Percentiles rank a stretch among this genome's conserved stretches.
Conservation (phyloP, 1,139 yeast species). For the Candida glucosophila region DNA sequence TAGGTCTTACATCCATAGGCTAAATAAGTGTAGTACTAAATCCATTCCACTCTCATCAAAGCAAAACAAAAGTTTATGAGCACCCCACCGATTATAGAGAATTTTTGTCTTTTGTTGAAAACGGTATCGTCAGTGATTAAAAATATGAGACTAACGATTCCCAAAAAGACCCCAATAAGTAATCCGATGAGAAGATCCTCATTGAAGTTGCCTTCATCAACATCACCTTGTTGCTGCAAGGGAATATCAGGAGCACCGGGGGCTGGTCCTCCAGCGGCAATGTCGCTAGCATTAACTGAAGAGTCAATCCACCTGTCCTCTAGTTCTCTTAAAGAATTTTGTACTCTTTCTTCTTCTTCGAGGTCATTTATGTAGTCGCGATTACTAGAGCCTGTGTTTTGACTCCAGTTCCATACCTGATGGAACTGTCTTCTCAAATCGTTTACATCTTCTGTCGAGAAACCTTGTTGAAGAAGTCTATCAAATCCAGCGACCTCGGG, state of each 20-base stretch:
- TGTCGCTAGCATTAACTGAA: constrained; percentile 36
- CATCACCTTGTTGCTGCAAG: constrained; percentile 19
- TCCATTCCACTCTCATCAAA: constrained; percentile 42
- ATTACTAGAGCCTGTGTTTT: constrained; percentile 3
- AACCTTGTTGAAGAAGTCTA: constrained; percentile 73
- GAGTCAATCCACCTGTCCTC: constrained; percentile 92
- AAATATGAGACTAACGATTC: constrained; percentile 51
- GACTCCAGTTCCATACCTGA: constrained; percentile 37
- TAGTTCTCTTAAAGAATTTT: constrained; percentile 43
- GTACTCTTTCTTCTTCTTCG: constrained; percentile 33
- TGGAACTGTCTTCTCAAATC: constrained; percentile 70
- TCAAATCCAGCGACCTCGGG: constrained; percentile 85
- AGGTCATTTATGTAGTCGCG: constrained; percentile 30
- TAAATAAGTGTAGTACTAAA: constrained; percentile 10
- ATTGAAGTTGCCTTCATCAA: constrained; percentile 34
- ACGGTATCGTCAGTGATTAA: constrained; percentile 46
- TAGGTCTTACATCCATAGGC: constrained; percentile 34
- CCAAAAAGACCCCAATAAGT: constrained; percentile 54
- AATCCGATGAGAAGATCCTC: constrained; percentile 59
- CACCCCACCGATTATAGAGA: constrained; percentile 58
- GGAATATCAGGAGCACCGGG: constrained; percentile 6
- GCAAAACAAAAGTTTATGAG: constrained; percentile 52
- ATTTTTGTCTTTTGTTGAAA: constrained; percentile 50
- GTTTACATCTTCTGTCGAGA: constrained; percentile 64
- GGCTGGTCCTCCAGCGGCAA: constrained; percentile 4